Evolutionary conservation across 306 rosid species (phyloP), one percentile per base, ranked within the genome.

Genomic region (Lablab purpureus): DNA sequence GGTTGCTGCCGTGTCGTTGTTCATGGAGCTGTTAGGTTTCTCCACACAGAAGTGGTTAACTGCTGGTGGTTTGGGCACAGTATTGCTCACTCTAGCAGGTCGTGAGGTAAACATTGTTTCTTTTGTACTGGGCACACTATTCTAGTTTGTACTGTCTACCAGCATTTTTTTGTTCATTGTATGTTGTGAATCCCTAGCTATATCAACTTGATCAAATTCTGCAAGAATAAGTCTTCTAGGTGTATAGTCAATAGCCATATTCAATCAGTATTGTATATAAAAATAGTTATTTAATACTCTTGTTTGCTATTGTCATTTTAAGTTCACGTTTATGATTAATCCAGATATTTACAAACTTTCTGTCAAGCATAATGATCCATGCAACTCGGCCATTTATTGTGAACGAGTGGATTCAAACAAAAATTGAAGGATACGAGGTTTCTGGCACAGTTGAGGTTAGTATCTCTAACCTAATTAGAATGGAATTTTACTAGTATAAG

Each of bases 51-150:
- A 70, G 89, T 96, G 98, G 99, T 74, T 96, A 76, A 96, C 99
- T 67, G 99, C 99, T 45, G 99, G 99, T 78, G 97, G 99, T 93
- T 93, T 96, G 66, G 98, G 99, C 25, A 96, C 98, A 28, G 98
- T 96, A 25, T 82, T 96, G 84, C 93, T 96, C 54, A 96, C 99
- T 47, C 98, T 96, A 71, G 92, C 99, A 6, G 99, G 98, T 71
- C 97, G 99, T 21, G 99, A 96, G 99, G 99, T 96, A 87, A 41
- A 13, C 54, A 22, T 23, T 41, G 13, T 86, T 79, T 86, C 84
- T 69, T 81, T 68, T 50, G 52, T 46, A 14, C 75, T 84, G 68
- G 71, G 71, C 73, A 28, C 76, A 34, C 67, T 40, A 9, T 34
- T 60, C 27, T 18, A 13, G 25, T 64, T 36, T 14, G 50, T 66